A percentile compares a stretch with the other conserved stretches of the same genome.
Evolutionary conservation across 495 filamentous ascomycete genomes (phyloP).

Genomic region (Podospora didyma): DNA sequence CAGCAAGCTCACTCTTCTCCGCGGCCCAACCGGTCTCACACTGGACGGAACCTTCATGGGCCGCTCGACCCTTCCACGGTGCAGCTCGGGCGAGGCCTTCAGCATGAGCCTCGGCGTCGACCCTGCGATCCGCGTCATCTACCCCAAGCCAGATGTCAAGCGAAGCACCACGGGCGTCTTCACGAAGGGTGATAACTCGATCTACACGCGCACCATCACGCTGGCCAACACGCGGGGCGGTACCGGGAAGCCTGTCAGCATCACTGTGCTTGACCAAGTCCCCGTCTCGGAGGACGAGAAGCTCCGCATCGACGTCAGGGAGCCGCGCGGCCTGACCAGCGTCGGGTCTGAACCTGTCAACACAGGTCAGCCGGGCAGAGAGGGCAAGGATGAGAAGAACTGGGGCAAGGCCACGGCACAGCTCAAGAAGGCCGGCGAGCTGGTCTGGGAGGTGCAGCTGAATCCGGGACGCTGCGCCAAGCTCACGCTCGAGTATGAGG

Average conservation of each 20-base stretch:
- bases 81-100: constrained; percentile 59
- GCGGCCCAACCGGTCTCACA: constrained; percentile 58
- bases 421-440: constrained; percentile 57
- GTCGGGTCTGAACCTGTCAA: constrained; percentile 34
- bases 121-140: constrained; percentile 56
- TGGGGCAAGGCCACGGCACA: constrained; percentile 48
- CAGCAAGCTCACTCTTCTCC: constrained; percentile 55
- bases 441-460: constrained; percentile 57
- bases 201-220: constrained; percentile 54
- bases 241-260: constrained; percentile 40
- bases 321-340: constrained; percentile 46
- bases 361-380: constrained; percentile 9
- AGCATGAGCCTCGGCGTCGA: constrained; percentile 62
- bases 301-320: constrained; percentile 48
- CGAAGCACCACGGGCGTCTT: constrained; percentile 48
- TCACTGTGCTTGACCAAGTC: constrained; percentile 62
- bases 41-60: constrained; percentile 69
- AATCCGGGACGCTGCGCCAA: constrained; percentile 53
- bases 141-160: constrained; percentile 58
- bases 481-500: constrained; percentile 61
- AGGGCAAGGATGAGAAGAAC: constrained; percentile 23
- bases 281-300: constrained; percentile 64
- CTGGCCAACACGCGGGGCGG: constrained; percentile 56
- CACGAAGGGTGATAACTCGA: constrained; percentile 53
- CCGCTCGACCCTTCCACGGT: constrained; percentile 52